These are phyloP conservation scores for Bacidia rubella DNA, from an alignment of 495 filamentous ascomycete genomes.

Conservation along the genomic window DNA sequence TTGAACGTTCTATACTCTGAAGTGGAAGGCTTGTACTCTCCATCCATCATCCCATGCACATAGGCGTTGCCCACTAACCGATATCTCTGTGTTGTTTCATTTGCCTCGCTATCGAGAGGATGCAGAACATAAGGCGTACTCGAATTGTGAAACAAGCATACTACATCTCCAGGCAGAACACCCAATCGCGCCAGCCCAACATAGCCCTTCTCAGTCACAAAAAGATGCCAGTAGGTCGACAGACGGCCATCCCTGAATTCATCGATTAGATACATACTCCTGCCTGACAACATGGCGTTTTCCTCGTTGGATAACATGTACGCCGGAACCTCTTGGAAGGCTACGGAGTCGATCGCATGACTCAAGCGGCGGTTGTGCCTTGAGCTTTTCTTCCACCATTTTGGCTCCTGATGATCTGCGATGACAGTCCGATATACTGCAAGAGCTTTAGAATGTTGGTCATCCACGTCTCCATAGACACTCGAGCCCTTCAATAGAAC, in stretches of 20 bases:
- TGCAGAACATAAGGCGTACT: background rate
- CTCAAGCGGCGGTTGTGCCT: background rate
- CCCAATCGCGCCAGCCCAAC: background rate
- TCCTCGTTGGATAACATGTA: background rate
- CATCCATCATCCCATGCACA: background rate
- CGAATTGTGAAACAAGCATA: background rate
- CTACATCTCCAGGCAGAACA: background rate
- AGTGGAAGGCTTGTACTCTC: background rate
- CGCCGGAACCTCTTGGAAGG: background rate
- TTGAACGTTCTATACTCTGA: background rate
- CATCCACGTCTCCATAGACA: background rate
- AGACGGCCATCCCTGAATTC: background rate
- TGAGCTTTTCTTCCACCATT: background rate
- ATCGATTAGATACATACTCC: background rate
- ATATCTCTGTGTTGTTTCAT: background rate
- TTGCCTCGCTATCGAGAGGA: background rate
- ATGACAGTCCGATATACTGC: background rate
- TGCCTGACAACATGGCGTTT: background rate
- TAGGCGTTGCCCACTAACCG: background rate
- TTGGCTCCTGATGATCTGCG: background rate
- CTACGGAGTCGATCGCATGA: background rate
- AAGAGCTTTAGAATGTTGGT: background rate
- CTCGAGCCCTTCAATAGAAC: background rate
- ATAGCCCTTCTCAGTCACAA: background rate
- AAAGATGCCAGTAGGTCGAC: background rate